Base-by-base conservation (phyloP, 2,329 filamentous ascomycete genomes). In the Fusarium pseudonygamai region DNA sequence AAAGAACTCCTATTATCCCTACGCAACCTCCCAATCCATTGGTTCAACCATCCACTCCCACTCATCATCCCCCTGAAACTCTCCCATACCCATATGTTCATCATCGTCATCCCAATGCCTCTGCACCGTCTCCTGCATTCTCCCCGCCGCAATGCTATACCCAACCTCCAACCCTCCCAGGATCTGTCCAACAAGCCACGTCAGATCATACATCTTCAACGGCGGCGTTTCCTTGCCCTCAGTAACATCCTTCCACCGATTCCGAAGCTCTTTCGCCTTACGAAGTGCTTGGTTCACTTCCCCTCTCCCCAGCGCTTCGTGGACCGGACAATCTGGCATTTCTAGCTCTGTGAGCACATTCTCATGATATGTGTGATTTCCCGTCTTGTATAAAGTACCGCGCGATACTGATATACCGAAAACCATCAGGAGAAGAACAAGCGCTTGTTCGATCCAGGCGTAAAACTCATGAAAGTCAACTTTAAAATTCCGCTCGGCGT, bases 381-480 rank as follows among this genome's bases (percentile, higher is more conserved):
- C 22, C 20, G 52, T 18, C 14, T 53, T 45, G 15, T 34, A 63
- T 6, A 5, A 22, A 11, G 30, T 34, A 9, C 53, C 61, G 12
- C 83, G 80, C 1, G 84, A 80, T 1, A 93, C 83, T 1, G 79
- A 78, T 10, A 93, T 85, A 13, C 88, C 89, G 66, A 91, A 92
- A 1, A 93, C 87, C 1, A 86, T 86, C n/a, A 93, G 86, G 2
- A 93, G 83, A 52, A 91, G 88, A 4, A 93, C 90, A 13, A 94
- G 84, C 1, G 91, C 91, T 36, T 92, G 89, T 81, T 94, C 92
- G 12, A 94, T 87, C 40, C 93, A 86, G 58, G 90, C 89, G 82
- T 94, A 94, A 80, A 92, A 94, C 77, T 94, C 92, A 81, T 93
- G 91, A 71, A 94, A 94, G 77, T 94, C 92, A 13, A 94, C 86